These are phyloP conservation scores for Boletus sp. DNA, from an alignment of 768 basidiomycete species.

Conservation along the genomic window DNA sequence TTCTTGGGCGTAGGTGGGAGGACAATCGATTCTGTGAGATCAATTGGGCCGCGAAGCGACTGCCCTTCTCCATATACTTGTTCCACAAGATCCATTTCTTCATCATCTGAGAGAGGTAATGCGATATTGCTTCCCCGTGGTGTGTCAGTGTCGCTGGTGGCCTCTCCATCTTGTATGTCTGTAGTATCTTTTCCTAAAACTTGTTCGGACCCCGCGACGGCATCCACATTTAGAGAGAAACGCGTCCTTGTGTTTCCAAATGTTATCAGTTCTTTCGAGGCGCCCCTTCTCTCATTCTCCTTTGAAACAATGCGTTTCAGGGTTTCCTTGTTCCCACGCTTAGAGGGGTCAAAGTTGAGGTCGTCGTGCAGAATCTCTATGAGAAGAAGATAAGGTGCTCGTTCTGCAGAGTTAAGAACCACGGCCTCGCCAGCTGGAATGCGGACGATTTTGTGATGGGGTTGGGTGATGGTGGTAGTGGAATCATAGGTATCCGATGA, in stretches of 20 bases:
- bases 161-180: conserved; percentile 21
- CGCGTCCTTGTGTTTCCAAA: conserved; percentile 33
- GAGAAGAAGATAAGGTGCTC: conserved; percentile 88
- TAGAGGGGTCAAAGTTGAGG: conserved; percentile 86
- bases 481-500: conserved; percentile 58
- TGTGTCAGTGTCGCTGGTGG: conserved; percentile 10
- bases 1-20: conserved; percentile 83
- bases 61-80: conserved; percentile 85
- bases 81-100: conserved; percentile 96
- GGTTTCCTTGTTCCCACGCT: conserved; percentile 81
- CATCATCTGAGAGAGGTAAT: conserved; percentile 46
- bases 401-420: conserved; percentile 95
- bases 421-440: conserved; percentile 98
- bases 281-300: conserved; percentile 56
- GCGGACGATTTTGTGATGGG: conserved; percentile 93
- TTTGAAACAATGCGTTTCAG: conserved; percentile 72
- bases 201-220: conserved; percentile 30
- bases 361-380: conserved; percentile 89
- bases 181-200: conserved; percentile 29
- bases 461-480: conserved; percentile 39
- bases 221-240: conserved; percentile 18
- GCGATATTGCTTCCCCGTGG: conserved; percentile 20
- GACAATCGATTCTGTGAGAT: conserved; percentile 81
- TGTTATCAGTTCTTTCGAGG: conserved; percentile 52
- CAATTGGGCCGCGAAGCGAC: conserved; percentile 67